Conservation (phyloP, 352 stramenopile genomes). For the Phytophthora uliginosa region DNA sequence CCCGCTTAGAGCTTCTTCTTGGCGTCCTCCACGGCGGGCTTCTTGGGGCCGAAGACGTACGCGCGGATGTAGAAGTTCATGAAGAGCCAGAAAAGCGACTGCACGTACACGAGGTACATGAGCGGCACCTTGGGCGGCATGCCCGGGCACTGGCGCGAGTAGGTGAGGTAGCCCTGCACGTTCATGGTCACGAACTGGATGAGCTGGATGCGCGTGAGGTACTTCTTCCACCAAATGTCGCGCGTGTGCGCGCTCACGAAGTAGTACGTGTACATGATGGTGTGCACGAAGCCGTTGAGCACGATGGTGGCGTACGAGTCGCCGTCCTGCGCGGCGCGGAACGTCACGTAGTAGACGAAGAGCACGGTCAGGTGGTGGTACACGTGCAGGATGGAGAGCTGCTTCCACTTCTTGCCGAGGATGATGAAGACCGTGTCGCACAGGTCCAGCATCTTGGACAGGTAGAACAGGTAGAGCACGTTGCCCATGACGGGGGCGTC, state of each 20-base stretch:
- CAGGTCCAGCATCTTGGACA: constrained; percentile 95
- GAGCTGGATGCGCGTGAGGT: constrained; percentile 95
- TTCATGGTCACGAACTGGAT: constrained; percentile 93
- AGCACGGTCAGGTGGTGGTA: constrained; percentile 98
- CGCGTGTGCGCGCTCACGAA: constrained; percentile 97
- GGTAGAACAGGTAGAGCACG: constrained; percentile 97
- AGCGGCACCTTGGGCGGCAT: constrained; percentile 72
- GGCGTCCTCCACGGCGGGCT: constrained; percentile 29
- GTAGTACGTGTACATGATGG: constrained; percentile 99
- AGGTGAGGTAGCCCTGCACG: constrained; percentile 64
- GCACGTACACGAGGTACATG: constrained; percentile 96
- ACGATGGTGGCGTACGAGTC: constrained; percentile 97
- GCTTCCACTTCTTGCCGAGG: constrained; percentile 96
- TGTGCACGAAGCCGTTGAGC: constrained; percentile 98
- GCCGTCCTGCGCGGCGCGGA: constrained; percentile 94
- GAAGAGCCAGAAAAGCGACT: constrained; percentile 96
- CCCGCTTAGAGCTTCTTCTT: constrained; percentile 51
- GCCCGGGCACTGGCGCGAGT: constrained; percentile 89
- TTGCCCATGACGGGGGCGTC: constrained; percentile 90
- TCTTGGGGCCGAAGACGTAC: constrained; percentile 80
- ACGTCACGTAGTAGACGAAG: constrained; percentile 96
- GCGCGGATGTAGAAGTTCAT: constrained; percentile 96
- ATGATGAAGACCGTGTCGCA: constrained; percentile 97
- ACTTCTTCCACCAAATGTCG: constrained; percentile 98
- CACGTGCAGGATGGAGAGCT: constrained; percentile 97